Conservation (phyloP, 768 basidiomycete species). For the Naganishia randhawae region DNA sequence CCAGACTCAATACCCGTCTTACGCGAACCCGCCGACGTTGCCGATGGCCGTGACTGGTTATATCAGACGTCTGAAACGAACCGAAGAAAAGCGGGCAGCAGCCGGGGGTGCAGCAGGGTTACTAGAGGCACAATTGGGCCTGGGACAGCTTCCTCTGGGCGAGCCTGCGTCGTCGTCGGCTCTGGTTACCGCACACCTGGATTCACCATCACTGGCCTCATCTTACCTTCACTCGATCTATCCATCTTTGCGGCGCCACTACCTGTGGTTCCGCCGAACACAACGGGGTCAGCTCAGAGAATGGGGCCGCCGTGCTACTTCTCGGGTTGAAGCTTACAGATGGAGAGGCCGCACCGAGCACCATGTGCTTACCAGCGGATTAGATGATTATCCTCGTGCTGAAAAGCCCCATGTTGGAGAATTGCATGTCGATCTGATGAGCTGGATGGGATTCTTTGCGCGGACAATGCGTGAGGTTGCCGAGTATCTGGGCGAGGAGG, state of each 20-base stretch:
- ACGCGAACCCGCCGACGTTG: constrained; percentile 92
- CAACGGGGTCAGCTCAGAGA: constrained; percentile 91
- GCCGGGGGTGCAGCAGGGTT: constrained; percentile 55
- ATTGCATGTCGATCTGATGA: constrained; percentile 85
- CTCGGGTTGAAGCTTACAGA: constrained; percentile 83
- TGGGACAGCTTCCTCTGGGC: constrained; percentile 41
- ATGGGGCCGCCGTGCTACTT: constrained; percentile 72
- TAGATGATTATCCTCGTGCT: constrained; percentile 94
- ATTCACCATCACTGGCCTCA: constrained; percentile 62
- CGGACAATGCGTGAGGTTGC: constrained; percentile 89
- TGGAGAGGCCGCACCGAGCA: constrained; percentile 85
- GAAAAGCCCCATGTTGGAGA: constrained; percentile 78
- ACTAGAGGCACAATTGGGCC: constrained; percentile 56
- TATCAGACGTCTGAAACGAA: constrained; percentile 65
- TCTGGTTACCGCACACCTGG: constrained; percentile 50
- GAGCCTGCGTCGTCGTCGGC: neutral
- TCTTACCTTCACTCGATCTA: constrained; percentile 77
- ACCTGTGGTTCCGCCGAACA: constrained; percentile 92
- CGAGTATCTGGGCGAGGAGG: constrained; percentile 75
- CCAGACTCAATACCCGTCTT: constrained; percentile 85
- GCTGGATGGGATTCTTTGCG: constrained; percentile 95
- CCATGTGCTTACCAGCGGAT: constrained; percentile 78
- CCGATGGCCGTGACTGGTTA: constrained; percentile 89
- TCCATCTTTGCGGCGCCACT: constrained; percentile 76
- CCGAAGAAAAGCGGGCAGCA: constrained; percentile 28